Conservation (phyloP, 2,329 filamentous ascomycete species). For the Xylariaceae sp. region DNA sequence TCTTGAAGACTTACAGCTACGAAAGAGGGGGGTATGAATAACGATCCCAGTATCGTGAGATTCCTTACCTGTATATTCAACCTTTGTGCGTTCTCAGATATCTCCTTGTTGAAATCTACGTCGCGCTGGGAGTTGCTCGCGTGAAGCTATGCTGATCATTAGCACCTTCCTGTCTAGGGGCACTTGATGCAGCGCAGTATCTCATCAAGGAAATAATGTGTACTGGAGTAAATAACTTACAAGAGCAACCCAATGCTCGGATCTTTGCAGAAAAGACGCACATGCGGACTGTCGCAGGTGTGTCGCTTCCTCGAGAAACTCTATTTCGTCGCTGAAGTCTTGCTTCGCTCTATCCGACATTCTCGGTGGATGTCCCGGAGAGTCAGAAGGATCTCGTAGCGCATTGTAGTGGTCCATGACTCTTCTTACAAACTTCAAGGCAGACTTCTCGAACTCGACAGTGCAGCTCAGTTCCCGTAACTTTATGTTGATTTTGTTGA, state of each 20-base stretch:
- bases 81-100: conserved; percentile 5
- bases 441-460: conserved; percentile 7
- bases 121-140: conserved; percentile 6
- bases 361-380: conserved; percentile 1
- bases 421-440: conserved; percentile 5
- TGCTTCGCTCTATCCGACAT: conserved; percentile 3
- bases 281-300: conserved; percentile 1
- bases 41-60: conserved; percentile 6
- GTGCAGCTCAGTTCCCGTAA: conserved; percentile 4
- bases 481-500: conserved; percentile 3
- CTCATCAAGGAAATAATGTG: background rate
- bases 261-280: background rate
- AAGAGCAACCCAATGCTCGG: conserved; percentile 6
- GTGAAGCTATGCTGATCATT: conserved; percentile 5
- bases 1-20: conserved; percentile 8
- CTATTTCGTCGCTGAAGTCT: conserved; percentile 3
- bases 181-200: background rate
- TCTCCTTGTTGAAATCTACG: conserved; percentile 1
- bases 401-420: conserved; percentile 5
- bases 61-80: conserved; percentile 6
- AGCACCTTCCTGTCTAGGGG: background rate
- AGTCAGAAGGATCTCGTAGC: conserved; percentile 1
- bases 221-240: conserved; percentile 1
- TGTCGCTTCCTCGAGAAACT: conserved; percentile 3
- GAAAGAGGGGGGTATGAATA: conserved; percentile 7